Conservation (phyloP, 2,329 filamentous ascomycete genomes). For the Neofusicoccum umdonicola region DNA sequence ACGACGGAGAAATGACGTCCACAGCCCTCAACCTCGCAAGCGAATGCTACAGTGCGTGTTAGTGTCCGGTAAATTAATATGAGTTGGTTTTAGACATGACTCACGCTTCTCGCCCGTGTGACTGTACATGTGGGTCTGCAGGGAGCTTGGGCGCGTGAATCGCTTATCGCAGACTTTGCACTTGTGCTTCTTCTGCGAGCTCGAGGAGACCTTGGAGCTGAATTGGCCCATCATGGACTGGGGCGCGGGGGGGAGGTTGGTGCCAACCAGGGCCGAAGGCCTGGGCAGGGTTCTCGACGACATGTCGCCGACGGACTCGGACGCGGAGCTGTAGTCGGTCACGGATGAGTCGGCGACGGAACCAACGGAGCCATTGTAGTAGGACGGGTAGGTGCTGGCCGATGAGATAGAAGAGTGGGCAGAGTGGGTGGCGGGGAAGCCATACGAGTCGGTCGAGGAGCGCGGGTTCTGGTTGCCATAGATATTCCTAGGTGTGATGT, state of each 20-base stretch:
- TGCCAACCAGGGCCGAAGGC: slow-evolving; percentile 63
- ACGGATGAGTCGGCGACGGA: slow-evolving; percentile 78
- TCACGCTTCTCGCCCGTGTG: slow-evolving; percentile 97
- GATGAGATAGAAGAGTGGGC: slow-evolving; percentile 87
- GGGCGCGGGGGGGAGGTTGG: slow-evolving; percentile 73
- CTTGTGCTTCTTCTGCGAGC: slow-evolving; percentile 98
- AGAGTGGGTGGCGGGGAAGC: slow-evolving; percentile 82
- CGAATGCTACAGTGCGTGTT: slow-evolving; percentile 65
- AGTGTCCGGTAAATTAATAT: slow-evolving; percentile 19
- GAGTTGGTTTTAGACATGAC: slow-evolving; percentile 39
- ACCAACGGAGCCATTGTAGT: slow-evolving; percentile 78
- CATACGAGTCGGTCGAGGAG: slow-evolving; percentile 81
- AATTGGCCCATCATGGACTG: slow-evolving; percentile 99
- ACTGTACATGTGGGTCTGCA: slow-evolving; percentile 98
- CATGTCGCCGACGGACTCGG: slow-evolving; percentile 77
- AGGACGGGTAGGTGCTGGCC: slow-evolving; percentile 73
- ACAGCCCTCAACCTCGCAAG: slow-evolving; percentile 91
- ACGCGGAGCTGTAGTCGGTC: slow-evolving; percentile 90
- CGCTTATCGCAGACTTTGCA: slow-evolving; percentile 99
- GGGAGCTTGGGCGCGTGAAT: slow-evolving; percentile 88
- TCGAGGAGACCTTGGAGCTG: slow-evolving; percentile 92
- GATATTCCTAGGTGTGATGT: slow-evolving; percentile 82
- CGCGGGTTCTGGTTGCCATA: slow-evolving; percentile 68
- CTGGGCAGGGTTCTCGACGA: slow-evolving; percentile 80
- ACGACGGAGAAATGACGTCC: slow-evolving; percentile 96